These are phyloP conservation scores for Candolleomyces aberdarensis DNA, from an alignment of 768 basidiomycete genomes.

Conservation along the genomic window DNA sequence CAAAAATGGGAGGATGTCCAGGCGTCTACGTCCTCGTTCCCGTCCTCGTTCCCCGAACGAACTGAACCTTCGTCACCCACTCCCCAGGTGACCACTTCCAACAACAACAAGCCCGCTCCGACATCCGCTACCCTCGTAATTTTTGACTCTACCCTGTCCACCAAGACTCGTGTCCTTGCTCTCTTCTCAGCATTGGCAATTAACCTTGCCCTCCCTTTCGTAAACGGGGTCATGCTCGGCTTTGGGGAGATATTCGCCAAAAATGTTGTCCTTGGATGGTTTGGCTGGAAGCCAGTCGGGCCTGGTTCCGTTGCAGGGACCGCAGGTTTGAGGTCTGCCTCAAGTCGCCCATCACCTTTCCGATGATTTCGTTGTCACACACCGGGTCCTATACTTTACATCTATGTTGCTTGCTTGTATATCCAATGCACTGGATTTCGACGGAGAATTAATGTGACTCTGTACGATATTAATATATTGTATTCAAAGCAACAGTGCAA, in stretches of 20 bases:
- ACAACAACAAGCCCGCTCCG: conserved; percentile 22
- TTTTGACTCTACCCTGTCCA: conserved; percentile 65
- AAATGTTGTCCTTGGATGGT: conserved; percentile 58
- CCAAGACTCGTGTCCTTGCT: conserved; percentile 65
- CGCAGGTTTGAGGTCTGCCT: conserved; percentile 14
- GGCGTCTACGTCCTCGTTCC: conserved; percentile 63
- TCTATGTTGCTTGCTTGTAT: too few relatives aligned
- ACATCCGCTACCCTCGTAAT: conserved; percentile 62
- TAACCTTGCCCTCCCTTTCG: conserved; percentile 82
- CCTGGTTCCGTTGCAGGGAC: conserved; percentile 36
- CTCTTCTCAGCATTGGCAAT: conserved; percentile 74
- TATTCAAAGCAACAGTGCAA: neutral
- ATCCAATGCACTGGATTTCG: neutral
- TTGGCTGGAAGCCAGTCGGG: conserved; percentile 41
- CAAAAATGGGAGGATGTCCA: conserved; percentile 78
- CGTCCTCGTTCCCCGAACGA: conserved; percentile 73
- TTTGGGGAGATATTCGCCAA: conserved; percentile 93
- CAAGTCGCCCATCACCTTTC: neutral
- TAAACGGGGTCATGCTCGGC: conserved; percentile 96
- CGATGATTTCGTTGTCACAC: neutral
- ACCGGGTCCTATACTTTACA: too few relatives aligned
- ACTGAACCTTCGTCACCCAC: conserved; percentile 48
- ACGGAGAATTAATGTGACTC: neutral
- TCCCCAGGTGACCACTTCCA: conserved; percentile 1
- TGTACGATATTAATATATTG: neutral